Conservation (phyloP, 768 basidiomycete species). For the Leccinum variicolor region DNA sequence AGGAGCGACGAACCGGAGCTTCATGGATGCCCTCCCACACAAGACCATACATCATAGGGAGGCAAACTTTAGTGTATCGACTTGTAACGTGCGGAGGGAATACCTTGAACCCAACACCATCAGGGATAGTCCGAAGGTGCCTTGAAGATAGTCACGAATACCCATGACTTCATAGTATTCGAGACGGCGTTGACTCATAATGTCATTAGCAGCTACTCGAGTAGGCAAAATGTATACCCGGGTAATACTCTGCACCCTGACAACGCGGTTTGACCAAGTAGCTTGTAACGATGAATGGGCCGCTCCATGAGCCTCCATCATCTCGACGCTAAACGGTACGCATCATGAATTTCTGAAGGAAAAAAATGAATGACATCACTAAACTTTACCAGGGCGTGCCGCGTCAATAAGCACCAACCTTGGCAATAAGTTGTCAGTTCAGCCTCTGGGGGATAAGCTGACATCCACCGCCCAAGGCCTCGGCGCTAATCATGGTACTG, state of each 20-base stretch:
- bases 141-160: not conserved
- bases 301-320: not conserved
- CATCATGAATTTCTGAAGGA: not conserved
- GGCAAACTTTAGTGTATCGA: not conserved
- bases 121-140: not conserved
- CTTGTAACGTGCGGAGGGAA: not conserved
- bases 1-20: slow-evolving; percentile 40
- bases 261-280: not conserved
- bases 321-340: not conserved
- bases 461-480: not conserved
- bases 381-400: not conserved
- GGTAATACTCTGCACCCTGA: not conserved
- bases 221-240: not conserved
- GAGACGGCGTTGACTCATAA: not conserved
- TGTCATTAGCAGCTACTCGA: not conserved
- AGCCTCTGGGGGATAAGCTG: not conserved
- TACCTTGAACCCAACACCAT: not conserved
- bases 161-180: not conserved
- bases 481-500: not conserved
- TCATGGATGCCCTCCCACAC: not conserved
- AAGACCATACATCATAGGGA: not conserved
- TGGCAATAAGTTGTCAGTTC: not conserved
- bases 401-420: not conserved
- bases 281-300: not conserved
- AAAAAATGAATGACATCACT: not conserved